Base-by-base conservation (phyloP, 345 rosid genomes). In the Abelmoschus esculentus region DNA sequence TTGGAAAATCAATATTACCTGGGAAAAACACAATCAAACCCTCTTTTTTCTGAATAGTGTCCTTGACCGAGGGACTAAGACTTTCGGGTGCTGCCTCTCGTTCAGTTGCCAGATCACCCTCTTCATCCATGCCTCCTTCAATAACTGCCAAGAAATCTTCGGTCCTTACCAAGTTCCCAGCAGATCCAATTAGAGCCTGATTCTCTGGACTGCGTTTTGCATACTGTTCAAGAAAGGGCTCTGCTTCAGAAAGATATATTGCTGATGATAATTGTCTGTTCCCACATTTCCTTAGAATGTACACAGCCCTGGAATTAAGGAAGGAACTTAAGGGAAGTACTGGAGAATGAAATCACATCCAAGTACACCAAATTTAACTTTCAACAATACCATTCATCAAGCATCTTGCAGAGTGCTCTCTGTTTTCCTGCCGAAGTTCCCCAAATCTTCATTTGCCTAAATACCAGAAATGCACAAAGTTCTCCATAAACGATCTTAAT, bases 11-110 rank as follows among this genome's bases (percentile, higher is more conserved):
- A 70, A 57, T 17, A 50, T 75, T 83, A 93, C 99, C 99, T 68
- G 99, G 99, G 78, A 91, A 95, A 75, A 95, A 91, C 61, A 95
- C 89, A 73, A 95, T 82, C 78, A 89, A 88, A 76, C 97, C 96
- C 81, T 81, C 83, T 71, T 84, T 73, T 80, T 87, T 93, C 54
- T 78, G 84, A 75, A 88, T 81, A 64, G 86, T 78, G 56, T 34
- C 38, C 38, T 34, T 7, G 38, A 34, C 38, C 38, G 1, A 36
- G 40, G 40, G 73, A 66, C 67, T 74, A 36, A 96, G 84, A 77
- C 80, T 83, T 47, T 77, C 65, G 9, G 95, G 84, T 22, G 72
- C 76, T 71, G 70, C 77, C 75, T 74, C 85, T 74, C 62, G 76
- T 76, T 88, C 86, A 66, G 59, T 74, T 64, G 79, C 81, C 58